These are phyloP conservation scores for Talaromyces wortmannii DNA, from an alignment of 495 filamentous ascomycete genomes.

Conservation along the genomic window DNA sequence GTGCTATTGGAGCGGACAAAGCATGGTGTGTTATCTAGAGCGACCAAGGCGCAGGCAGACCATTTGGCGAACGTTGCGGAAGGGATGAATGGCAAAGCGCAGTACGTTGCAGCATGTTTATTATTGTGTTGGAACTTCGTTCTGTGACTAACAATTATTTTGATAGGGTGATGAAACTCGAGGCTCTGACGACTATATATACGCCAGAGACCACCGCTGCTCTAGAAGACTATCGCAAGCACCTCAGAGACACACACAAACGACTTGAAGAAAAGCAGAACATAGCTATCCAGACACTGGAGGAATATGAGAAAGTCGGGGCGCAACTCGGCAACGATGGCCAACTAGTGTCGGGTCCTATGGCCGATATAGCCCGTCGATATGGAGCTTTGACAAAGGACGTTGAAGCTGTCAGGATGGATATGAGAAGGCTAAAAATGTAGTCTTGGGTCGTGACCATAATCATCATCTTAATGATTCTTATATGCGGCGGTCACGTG, in stretches of 20 bases:
- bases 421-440: constrained; percentile 44
- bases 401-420: constrained; percentile 46
- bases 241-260: constrained; percentile 43
- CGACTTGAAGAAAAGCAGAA: constrained; percentile 38
- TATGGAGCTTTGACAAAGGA: constrained; percentile 48
- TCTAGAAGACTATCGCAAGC: constrained; percentile 45
- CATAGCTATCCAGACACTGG: constrained; percentile 40
- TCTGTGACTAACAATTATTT: background rate
- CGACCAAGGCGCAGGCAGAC: constrained; percentile 44
- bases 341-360: constrained; percentile 31
- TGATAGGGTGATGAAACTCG: constrained; percentile 31
- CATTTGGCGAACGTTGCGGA: constrained; percentile 54
- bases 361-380: constrained; percentile 55
- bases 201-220: constrained; percentile 51
- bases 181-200: constrained; percentile 41
- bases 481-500: background rate
- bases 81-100: constrained; percentile 44
- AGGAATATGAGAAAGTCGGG: constrained; percentile 44
- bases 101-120: constrained; percentile 24
- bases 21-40: constrained; percentile 57
- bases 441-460: constrained; percentile 2
- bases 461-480: background rate
- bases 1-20: constrained; percentile 50
- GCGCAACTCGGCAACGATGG: constrained; percentile 7
- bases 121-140: background rate